phyloP scores from a whole-genome alignment of 331 rosid species.

The Acacia pycnantha region DNA sequence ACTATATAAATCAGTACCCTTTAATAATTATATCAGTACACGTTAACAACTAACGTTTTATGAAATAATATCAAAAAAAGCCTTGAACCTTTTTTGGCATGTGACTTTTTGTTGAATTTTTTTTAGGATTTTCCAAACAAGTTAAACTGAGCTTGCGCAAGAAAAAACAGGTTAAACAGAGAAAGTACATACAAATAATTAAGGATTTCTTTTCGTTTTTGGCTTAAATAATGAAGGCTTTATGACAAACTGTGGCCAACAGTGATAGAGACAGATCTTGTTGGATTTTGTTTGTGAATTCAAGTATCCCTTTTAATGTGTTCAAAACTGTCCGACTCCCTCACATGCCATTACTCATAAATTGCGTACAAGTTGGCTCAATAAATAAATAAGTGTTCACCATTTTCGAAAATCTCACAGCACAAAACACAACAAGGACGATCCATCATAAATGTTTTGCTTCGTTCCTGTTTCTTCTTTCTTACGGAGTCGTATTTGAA shows the following conservation, averaged over 20 bases:
- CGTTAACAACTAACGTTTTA: too few species aligned
- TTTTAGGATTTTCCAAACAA: too few species aligned
- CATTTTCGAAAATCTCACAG: neutral
- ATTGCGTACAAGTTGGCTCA: neutral
- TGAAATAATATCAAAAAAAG: too few species aligned
- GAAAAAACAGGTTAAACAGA: too few species aligned
- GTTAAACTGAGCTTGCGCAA: too few species aligned
- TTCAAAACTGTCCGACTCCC: neutral
- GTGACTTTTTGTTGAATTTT: too few species aligned
- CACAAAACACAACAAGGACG: neutral
- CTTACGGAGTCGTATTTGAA: neutral
- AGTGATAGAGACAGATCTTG: neutral
- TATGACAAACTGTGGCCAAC: neutral
- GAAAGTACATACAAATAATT: too few species aligned
- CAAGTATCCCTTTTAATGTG: too few species aligned
- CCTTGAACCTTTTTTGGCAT: too few species aligned
- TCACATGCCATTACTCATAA: neutral
- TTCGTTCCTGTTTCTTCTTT: neutral
- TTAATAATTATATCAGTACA: too few species aligned
- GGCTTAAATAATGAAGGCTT: neutral
- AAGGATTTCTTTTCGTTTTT: too few species aligned
- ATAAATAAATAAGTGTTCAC: neutral
- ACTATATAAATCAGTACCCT: too few species aligned
- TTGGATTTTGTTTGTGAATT: neutral
- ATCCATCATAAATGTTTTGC: neutral